These are phyloP conservation scores for Suillus subalutaceus DNA, from an alignment of 768 basidiomycete genomes.

Conservation along the genomic window DNA sequence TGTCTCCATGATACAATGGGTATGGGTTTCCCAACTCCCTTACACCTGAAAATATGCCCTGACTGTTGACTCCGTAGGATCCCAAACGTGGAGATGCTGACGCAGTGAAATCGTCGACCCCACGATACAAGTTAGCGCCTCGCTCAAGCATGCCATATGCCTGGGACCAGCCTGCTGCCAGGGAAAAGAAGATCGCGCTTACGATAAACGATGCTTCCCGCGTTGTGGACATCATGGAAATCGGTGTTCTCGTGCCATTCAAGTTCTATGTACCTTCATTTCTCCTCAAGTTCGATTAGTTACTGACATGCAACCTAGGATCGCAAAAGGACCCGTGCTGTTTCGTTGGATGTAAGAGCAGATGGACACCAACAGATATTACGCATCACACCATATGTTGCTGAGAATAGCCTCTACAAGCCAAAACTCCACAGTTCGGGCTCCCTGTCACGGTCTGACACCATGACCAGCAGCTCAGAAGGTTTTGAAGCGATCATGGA, in stretches of 20 bases:
- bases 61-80: constrained; percentile 37
- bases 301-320: constrained; percentile 39
- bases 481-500: constrained; percentile 86
- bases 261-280: constrained; percentile 66
- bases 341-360: constrained; percentile 92
- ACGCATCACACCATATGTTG: constrained; percentile 83
- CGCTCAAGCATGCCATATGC: constrained; percentile 70
- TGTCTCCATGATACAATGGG: constrained; percentile 75
- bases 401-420: constrained; percentile 87
- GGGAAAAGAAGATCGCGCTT: constrained; percentile 78
- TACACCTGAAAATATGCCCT: not conserved
- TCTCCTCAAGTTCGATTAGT: not conserved
- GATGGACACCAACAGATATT: constrained; percentile 85
- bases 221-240: constrained; percentile 90
- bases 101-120: constrained; percentile 39
- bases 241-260: constrained; percentile 89
- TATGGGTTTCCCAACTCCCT: constrained; percentile 29
- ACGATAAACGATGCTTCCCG: constrained; percentile 62
- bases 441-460: constrained; percentile 64
- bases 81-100: constrained; percentile 39
- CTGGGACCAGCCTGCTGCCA: constrained; percentile 91
- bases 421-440: constrained; percentile 55
- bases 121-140: constrained; percentile 59
- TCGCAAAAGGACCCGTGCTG: constrained; percentile 57
- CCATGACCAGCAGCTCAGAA: constrained; percentile 67